phyloP scores from a whole-genome alignment of 495 filamentous ascomycete genomes.

The Tuber aestivum region DNA sequence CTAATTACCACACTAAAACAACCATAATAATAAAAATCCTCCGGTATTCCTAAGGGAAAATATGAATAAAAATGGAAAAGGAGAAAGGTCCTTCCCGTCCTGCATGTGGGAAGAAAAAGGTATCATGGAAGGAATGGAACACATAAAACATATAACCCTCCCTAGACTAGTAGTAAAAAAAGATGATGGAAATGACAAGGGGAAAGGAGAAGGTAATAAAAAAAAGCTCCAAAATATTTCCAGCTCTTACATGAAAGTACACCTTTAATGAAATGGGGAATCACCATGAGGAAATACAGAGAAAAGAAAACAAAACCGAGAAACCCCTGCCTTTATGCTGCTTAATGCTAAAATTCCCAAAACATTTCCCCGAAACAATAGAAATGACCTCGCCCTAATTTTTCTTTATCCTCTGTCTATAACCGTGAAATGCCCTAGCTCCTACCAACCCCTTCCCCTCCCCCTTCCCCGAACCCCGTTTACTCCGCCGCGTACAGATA shows the following conservation, averaged over 20 bases:
- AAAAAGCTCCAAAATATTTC: background rate
- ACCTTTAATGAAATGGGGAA: constrained; percentile 2
- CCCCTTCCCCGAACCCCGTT: constrained; percentile 7
- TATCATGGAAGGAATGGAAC: constrained; percentile 14
- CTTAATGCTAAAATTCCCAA: constrained; percentile 30
- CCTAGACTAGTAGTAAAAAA: constrained; percentile 7
- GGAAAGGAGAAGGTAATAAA: background rate
- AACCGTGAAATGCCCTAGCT: constrained; percentile 24
- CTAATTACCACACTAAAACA: background rate
- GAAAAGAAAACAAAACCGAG: constrained; percentile 13
- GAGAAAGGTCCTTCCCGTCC: background rate
- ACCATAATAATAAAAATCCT: constrained; percentile 3
- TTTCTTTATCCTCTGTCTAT: constrained; percentile 41
- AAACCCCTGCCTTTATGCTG: constrained; percentile 28
- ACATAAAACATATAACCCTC: constrained; percentile 16
- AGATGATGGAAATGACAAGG: constrained; percentile 12
- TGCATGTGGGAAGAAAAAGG: background rate
- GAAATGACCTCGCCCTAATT: constrained; percentile 35
- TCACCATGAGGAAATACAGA: constrained; percentile 4
- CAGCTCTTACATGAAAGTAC: background rate
- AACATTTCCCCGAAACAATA: constrained; percentile 35
- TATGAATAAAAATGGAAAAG: background rate
- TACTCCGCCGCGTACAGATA: constrained; percentile 22
- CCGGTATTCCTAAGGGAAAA: background rate
- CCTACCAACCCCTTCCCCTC: constrained; percentile 7